A percentile compares a stretch with the other conserved stretches of the same genome.
These are phyloP conservation scores for Didymella exigua DNA, from an alignment of 2,329 filamentous ascomycete species.

Conservation along the genomic window DNA sequence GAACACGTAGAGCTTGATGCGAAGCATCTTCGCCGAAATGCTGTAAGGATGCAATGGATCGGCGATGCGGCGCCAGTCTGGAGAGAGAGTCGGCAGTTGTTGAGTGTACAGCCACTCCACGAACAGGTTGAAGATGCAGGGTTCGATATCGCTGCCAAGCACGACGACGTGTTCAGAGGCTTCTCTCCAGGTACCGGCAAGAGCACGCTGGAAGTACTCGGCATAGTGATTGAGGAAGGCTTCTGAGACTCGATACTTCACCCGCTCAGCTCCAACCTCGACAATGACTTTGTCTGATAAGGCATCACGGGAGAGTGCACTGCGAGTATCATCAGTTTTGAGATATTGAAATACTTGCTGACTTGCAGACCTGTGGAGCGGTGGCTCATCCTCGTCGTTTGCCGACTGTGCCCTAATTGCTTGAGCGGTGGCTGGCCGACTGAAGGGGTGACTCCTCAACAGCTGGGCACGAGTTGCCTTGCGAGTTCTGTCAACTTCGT, in stretches of 20 bases:
- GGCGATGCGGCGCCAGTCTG: constrained; percentile 13
- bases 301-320: constrained; percentile 1
- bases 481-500: background rate
- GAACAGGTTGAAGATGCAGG: constrained; percentile 15
- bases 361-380: constrained; percentile 5
- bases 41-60: constrained; percentile 10
- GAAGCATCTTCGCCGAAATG: constrained; percentile 12
- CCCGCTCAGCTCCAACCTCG: constrained; percentile 14
- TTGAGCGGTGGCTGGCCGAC: constrained; percentile 3
- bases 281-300: constrained; percentile 7
- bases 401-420: background rate
- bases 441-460: background rate
- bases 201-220: constrained; percentile 18
- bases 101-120: constrained; percentile 23
- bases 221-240: constrained; percentile 19
- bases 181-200: constrained; percentile 19
- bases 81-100: constrained; percentile 5
- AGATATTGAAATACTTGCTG: background rate
- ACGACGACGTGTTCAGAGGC: constrained; percentile 8
- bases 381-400: background rate
- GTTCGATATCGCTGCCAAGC: constrained; percentile 16
- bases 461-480: constrained; percentile 8
- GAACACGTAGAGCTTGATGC: constrained; percentile 17
- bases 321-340: background rate
- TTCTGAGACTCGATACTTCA: constrained; percentile 13